Percentiles rank a stretch among this genome's conserved stretches.
These are phyloP conservation scores for Triticum urartu DNA, from an alignment of 176 grass and related monocot genomes.

Conservation along the genomic window DNA sequence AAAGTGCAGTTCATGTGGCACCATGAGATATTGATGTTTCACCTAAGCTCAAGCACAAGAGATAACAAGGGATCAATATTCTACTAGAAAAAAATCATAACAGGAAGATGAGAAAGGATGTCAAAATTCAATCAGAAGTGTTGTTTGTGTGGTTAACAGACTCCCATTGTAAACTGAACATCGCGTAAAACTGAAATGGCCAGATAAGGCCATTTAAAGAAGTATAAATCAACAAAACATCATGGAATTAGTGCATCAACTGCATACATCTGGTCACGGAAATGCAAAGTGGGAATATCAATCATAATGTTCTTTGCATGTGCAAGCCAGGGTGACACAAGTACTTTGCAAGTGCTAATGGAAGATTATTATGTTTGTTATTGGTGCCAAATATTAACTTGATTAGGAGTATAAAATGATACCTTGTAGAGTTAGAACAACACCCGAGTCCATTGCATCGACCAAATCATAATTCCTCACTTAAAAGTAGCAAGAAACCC, in stretches of 20 bases:
- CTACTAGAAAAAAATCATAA: background rate
- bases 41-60: conserved; percentile 48
- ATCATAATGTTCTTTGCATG: background rate
- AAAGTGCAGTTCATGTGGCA: conserved; percentile 86
- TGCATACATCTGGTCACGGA: background rate
- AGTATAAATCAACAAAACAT: background rate
- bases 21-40: conserved; percentile 56
- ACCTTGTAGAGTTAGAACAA: conserved; percentile 81
- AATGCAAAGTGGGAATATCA: background rate
- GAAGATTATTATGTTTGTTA: background rate
- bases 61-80: conserved; percentile 6
- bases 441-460: conserved; percentile 72
- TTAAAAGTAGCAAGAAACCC: conserved; percentile 87
- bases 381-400: too few relatives aligned
- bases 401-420: background rate
- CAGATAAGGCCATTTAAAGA: background rate
- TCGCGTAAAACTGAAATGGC: background rate
- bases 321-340: background rate
- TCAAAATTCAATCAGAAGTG: background rate
- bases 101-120: background rate
- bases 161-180: background rate
- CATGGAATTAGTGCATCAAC: background rate
- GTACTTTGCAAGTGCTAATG: background rate
- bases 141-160: background rate
- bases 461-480: conserved; percentile 72